Evolutionary conservation across 164 flowering plant genomes (phyloP).

Genomic region (Magnolia kwangsiensis): DNA sequence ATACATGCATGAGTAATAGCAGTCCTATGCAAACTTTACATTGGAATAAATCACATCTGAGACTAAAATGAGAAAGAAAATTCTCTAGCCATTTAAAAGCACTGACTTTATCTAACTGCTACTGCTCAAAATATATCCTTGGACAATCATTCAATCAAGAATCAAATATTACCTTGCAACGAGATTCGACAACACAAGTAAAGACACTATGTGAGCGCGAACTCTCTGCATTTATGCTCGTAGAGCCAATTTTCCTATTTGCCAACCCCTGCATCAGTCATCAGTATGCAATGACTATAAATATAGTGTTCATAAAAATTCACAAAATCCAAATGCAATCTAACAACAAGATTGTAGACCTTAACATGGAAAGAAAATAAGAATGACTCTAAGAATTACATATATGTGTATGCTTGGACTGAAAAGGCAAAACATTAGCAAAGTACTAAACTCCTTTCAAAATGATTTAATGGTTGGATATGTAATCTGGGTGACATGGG

Average conservation of each 20-base stretch:
- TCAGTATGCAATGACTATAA: neutral
- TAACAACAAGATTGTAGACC: neutral
- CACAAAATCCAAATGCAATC: neutral
- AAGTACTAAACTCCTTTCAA: too few relatives aligned
- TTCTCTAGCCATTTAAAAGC: neutral
- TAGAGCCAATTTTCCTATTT: constrained; percentile 83
- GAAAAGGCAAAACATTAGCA: too few relatives aligned
- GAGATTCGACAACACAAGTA: constrained; percentile 92
- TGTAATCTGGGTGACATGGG: too few relatives aligned
- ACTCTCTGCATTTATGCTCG: constrained; percentile 92
- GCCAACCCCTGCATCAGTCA: constrained; percentile 64
- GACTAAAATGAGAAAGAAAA: too few relatives aligned
- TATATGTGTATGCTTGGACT: too few relatives aligned
- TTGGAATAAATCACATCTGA: too few relatives aligned
- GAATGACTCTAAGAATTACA: too few relatives aligned
- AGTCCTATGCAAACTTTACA: too few relatives aligned
- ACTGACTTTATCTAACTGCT: neutral
- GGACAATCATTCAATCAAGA: neutral
- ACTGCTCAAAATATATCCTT: neutral
- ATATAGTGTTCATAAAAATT: neutral
- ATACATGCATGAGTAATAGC: too few relatives aligned
- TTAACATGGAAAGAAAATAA: too few relatives aligned
- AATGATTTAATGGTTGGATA: too few relatives aligned
- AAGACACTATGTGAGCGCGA: constrained; percentile 98
- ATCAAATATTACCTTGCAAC: constrained; percentile 67